phyloP scores from a whole-genome alignment of 805 yeast genomes.

The Aciculoconidium aculeatum region DNA sequence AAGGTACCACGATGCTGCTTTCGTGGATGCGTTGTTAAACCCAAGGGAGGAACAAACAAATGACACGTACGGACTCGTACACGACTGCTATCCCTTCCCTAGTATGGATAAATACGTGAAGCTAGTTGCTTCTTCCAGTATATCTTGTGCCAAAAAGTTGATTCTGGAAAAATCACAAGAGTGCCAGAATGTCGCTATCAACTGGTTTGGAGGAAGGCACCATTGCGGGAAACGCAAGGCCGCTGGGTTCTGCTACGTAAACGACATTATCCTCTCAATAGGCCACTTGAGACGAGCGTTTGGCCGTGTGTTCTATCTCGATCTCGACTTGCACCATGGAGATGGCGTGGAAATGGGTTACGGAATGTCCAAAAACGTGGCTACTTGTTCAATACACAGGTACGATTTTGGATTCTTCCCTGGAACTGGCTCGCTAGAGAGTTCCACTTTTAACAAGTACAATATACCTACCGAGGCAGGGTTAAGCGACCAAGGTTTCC shows the following conservation, averaged over 20 bases:
- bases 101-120: constrained; percentile 44
- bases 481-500: constrained; percentile 40
- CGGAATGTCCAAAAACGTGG: constrained; percentile 46
- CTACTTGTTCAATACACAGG: constrained; percentile 60
- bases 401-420: constrained; percentile 68
- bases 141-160: constrained; percentile 39
- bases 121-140: constrained; percentile 51
- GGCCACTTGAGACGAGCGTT: constrained; percentile 42
- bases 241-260: constrained; percentile 69
- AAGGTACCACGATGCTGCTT: constrained; percentile 45
- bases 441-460: constrained; percentile 30
- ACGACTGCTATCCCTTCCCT: constrained; percentile 64
- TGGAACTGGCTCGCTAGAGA: constrained; percentile 50
- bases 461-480: constrained; percentile 60
- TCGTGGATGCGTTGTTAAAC: constrained; percentile 34
- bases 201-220: constrained; percentile 81
- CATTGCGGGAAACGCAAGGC: constrained; percentile 53
- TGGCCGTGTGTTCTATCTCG: constrained; percentile 52
- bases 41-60: constrained; percentile 12
- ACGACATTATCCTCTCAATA: constrained; percentile 60
- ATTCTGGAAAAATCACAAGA: constrained; percentile 13
- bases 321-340: constrained; percentile 74
- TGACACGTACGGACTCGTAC: constrained; percentile 42
- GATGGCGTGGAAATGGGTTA: constrained; percentile 74
- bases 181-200: constrained; percentile 40